These are phyloP conservation scores for Starmerella geochares DNA, from an alignment of 805 yeast species.

Conservation along the genomic window DNA sequence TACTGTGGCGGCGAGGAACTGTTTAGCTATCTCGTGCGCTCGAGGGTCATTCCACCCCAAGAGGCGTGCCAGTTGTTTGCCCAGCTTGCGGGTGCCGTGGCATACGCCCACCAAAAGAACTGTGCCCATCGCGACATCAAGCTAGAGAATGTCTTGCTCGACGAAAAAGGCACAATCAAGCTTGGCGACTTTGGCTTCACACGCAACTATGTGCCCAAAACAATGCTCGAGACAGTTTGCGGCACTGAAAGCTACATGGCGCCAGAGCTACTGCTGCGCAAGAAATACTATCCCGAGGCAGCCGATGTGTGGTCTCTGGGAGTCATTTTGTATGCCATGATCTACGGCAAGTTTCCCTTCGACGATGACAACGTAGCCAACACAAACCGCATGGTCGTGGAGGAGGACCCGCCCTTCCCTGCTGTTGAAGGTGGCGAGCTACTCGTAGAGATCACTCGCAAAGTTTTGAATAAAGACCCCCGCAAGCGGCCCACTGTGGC, in stretches of 20 bases:
- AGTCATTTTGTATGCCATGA: slow-evolving; percentile 70
- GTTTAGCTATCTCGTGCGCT: slow-evolving; percentile 28
- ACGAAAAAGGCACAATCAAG: slow-evolving; percentile 70
- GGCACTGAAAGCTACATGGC: slow-evolving; percentile 97
- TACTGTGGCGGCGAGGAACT: slow-evolving; percentile 55
- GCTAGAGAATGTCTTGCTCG: slow-evolving; percentile 67
- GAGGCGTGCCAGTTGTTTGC: slow-evolving; percentile 32
- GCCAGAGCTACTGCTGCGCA: slow-evolving; percentile 67
- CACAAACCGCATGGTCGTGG: slow-evolving; percentile 51
- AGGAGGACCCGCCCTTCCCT: slow-evolving; percentile 52
- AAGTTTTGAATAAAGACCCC: slow-evolving; percentile 59
- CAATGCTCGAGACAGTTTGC: slow-evolving; percentile 68
- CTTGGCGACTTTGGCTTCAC: slow-evolving; percentile 92
- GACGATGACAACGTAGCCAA: slow-evolving; percentile 64
- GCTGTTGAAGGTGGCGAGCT: slow-evolving; percentile 31
- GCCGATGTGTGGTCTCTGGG: slow-evolving; percentile 92
- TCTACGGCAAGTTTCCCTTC: slow-evolving; percentile 84
- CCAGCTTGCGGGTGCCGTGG: slow-evolving; percentile 51
- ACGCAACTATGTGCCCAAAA: slow-evolving; percentile 53
- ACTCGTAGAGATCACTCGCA: slow-evolving; percentile 42
- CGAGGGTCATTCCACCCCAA: slow-evolving; percentile 26
- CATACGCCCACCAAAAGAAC: slow-evolving; percentile 65
- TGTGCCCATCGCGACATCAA: slow-evolving; percentile 74
- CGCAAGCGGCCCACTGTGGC: slow-evolving; percentile 46
- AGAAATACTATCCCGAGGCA: slow-evolving; percentile 63